Evolutionary conservation across 192 early-diverging fungal genomes (phyloP).

Genomic region (Geosiphon pyriformis): DNA sequence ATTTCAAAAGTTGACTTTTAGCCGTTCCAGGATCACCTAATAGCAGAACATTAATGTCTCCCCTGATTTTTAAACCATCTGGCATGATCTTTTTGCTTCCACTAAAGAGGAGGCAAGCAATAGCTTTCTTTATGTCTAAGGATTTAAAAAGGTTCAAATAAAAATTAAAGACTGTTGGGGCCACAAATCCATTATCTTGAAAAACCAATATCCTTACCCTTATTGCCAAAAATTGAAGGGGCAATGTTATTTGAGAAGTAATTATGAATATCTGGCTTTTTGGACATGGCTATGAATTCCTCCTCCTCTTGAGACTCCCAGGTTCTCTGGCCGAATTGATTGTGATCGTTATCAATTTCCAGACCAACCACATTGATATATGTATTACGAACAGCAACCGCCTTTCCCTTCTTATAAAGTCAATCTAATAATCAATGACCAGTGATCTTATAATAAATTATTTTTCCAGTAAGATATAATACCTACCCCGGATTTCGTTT

Average conservation of each 20-base stretch:
- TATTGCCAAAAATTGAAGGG: conserved; percentile 93
- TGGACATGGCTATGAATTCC: conserved; percentile 83
- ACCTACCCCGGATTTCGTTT: conserved; percentile 48
- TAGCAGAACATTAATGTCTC: conserved; percentile 96
- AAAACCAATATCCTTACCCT: conserved; percentile 42
- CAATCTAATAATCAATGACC: neutral
- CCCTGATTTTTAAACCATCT: conserved; percentile 94
- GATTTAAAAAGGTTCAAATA: no score
- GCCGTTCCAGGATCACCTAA: conserved; percentile 99
- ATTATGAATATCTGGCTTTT: conserved; percentile 80
- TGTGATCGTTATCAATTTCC: conserved; percentile 67
- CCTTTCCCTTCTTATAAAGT: conserved; percentile 56
- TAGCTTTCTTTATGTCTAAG: conserved; percentile 94
- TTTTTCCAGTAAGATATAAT: conserved; percentile 13
- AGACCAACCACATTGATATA: conserved; percentile 95
- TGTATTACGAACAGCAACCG: conserved; percentile 86
- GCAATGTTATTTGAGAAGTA: conserved; percentile 92
- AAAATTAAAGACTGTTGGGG: no score
- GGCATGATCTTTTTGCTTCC: conserved; percentile 94
- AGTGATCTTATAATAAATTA: neutral
- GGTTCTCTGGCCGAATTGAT: conserved; percentile 50
- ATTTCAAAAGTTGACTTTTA: conserved; percentile 97
- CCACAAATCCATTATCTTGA: neutral
- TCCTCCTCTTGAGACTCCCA: conserved; percentile 94
- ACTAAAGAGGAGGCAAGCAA: conserved; percentile 90